These are phyloP conservation scores for Xylaria sp. DNA, from an alignment of 2,329 filamentous ascomycete species.

Conservation along the genomic window DNA sequence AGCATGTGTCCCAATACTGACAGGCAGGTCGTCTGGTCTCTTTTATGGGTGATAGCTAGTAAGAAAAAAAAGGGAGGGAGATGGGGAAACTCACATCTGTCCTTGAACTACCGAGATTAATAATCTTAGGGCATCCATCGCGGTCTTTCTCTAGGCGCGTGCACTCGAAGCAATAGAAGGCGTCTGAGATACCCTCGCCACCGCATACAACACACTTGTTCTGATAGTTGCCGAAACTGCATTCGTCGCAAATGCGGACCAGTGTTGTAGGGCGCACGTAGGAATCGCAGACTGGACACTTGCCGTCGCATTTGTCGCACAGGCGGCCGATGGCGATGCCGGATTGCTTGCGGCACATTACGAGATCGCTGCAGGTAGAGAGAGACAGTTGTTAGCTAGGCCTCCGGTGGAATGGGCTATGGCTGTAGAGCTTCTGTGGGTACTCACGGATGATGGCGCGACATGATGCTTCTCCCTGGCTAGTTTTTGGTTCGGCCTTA, in stretches of 20 bases:
- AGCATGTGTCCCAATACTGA: slow-evolving; percentile 37
- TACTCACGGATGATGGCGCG: slow-evolving; percentile 51
- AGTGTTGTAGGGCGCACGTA: slow-evolving; percentile 98
- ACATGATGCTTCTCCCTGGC: slow-evolving; percentile 42
- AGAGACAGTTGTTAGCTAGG: slow-evolving; percentile 33
- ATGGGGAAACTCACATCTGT: slow-evolving; percentile 76
- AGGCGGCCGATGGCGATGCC: slow-evolving; percentile 98
- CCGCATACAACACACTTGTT: slow-evolving; percentile 99
- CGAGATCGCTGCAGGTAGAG: slow-evolving; percentile 76
- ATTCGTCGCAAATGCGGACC: slow-evolving; percentile 98
- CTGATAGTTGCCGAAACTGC: slow-evolving; percentile 99
- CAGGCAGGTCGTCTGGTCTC: too few species aligned
- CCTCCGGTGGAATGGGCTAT: not conserved
- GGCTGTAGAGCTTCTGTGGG: slow-evolving; percentile 49
- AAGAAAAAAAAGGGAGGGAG: slow-evolving; percentile 55
- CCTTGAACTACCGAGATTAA: slow-evolving; percentile 93
- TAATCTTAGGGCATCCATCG: slow-evolving; percentile 99
- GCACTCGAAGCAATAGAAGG: slow-evolving; percentile 99
- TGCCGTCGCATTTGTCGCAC: slow-evolving; percentile 99
- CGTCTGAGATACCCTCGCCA: slow-evolving; percentile 96
- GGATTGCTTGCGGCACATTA: slow-evolving; percentile 99
- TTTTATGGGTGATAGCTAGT: slow-evolving; percentile 14
- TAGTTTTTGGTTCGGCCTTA: slow-evolving; percentile 1
- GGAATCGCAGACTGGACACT: slow-evolving; percentile 98
- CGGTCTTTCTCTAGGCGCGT: slow-evolving; percentile 96